phyloP scores from a whole-genome alignment of 805 yeast genomes.

The Starmerella vitae region DNA sequence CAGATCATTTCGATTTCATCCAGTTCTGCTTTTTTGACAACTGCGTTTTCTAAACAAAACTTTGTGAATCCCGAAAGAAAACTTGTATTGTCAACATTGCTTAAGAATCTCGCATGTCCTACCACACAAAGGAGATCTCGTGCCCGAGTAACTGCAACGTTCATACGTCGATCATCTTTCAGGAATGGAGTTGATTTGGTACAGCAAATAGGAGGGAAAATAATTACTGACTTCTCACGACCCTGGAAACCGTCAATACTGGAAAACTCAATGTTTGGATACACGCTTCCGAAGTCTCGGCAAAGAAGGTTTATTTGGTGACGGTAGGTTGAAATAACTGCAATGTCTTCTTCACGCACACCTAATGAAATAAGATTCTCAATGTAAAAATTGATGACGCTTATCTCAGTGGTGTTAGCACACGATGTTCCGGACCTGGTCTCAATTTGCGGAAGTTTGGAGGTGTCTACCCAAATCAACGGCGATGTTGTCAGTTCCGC shows the following conservation, averaged over 20 bases:
- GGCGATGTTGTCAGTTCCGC: conserved; percentile 46
- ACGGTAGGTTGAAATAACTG: conserved; percentile 79
- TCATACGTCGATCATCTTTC: conserved; percentile 65
- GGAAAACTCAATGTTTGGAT: conserved; percentile 48
- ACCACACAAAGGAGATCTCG: conserved; percentile 70
- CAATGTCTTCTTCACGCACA: conserved; percentile 46
- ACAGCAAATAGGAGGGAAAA: conserved; percentile 69
- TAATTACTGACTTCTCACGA: conserved; percentile 77
- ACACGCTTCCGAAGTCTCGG: conserved; percentile 26
- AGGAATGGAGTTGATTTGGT: conserved; percentile 73
- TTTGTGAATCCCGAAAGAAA: background rate
- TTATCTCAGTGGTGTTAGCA: conserved; percentile 64
- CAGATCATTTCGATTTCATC: too few species aligned
- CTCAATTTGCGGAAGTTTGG: conserved; percentile 52
- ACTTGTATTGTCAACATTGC: conserved; percentile 20
- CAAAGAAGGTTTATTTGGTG: conserved; percentile 67
- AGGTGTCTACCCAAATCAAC: conserved; percentile 80
- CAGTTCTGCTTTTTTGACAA: background rate
- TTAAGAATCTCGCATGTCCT: conserved; percentile 61
- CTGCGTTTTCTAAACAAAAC: background rate
- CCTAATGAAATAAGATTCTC: conserved; percentile 38
- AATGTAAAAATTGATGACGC: conserved; percentile 47
- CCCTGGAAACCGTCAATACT: conserved; percentile 98
- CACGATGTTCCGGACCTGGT: conserved; percentile 28
- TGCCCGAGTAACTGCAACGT: conserved; percentile 89